These are phyloP conservation scores for Picea abies DNA, from an alignment of 83 land plant genomes.

Conservation along the genomic window DNA sequence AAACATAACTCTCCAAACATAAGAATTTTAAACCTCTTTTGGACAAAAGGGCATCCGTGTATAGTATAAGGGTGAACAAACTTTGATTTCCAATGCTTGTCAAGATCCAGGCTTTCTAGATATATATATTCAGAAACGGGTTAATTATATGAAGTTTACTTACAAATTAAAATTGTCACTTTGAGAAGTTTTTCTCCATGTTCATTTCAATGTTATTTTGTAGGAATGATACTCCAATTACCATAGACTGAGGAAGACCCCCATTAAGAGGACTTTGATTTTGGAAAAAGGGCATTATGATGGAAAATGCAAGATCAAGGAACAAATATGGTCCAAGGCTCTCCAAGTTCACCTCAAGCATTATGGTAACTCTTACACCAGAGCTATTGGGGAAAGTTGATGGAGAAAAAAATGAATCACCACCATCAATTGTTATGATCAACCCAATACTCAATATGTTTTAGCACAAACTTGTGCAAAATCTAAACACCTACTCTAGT, in stretches of 20 bases:
- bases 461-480: slow-evolving; percentile 7
- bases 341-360: slow-evolving; percentile 1
- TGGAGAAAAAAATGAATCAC: not conserved
- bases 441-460: slow-evolving; percentile 14
- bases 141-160: not conserved
- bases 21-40: not conserved
- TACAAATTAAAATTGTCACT: not conserved
- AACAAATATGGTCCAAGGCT: not conserved
- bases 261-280: not conserved
- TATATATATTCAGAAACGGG: no score
- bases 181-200: no score
- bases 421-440: slow-evolving; percentile 11
- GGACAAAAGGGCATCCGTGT: not conserved
- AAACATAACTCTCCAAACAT: not conserved
- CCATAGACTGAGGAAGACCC: no score
- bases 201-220: not conserved
- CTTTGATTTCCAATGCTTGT: not conserved
- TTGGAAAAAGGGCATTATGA: not conserved
- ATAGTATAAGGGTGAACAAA: not conserved
- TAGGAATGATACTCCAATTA: not conserved
- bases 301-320: not conserved
- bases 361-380: not conserved
- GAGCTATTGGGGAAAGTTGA: not conserved
- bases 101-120: not conserved
- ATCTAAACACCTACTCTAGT: slow-evolving; percentile 20